Evolutionary conservation across 2,329 filamentous ascomycete species (phyloP).

Genomic region (Botryosphaeria dothidea): DNA sequence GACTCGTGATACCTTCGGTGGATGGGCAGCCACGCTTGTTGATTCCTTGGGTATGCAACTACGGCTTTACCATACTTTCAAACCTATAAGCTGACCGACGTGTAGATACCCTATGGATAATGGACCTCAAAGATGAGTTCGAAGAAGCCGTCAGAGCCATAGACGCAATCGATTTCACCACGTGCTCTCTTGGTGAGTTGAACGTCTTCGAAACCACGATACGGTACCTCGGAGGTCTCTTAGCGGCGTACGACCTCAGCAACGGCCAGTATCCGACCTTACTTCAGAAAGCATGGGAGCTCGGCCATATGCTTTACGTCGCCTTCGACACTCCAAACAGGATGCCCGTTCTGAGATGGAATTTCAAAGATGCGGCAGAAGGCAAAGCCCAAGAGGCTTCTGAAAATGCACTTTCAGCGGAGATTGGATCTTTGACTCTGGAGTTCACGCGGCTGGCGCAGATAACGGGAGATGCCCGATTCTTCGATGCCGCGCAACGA

Average conservation of each 20-base stretch:
- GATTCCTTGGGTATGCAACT: conserved; percentile 42
- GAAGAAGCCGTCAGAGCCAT: conserved; percentile 72
- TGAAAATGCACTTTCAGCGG: conserved; percentile 31
- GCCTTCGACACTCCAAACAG: conserved; percentile 29
- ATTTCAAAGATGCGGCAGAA: conserved; percentile 26
- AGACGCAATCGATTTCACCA: conserved; percentile 79
- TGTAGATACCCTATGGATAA: conserved; percentile 84
- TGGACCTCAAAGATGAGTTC: conserved; percentile 77
- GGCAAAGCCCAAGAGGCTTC: conserved; percentile 28
- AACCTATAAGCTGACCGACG: not conserved
- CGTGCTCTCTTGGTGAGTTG: conserved; percentile 65
- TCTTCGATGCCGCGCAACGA: conserved; percentile 40
- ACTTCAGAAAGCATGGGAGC: conserved; percentile 22
- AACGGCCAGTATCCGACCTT: conserved; percentile 5
- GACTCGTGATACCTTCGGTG: conserved; percentile 60
- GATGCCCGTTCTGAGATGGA: conserved; percentile 43
- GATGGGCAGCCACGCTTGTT: conserved; percentile 69
- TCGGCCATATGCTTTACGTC: conserved; percentile 23
- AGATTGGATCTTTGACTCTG: conserved; percentile 42
- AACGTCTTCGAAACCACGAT: conserved; percentile 90
- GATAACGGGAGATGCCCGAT: conserved; percentile 39
- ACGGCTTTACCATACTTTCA: not conserved
- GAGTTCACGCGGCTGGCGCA: conserved; percentile 46
- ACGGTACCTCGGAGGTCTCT: conserved; percentile 22
- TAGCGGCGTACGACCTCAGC: conserved; percentile 22